phyloP scores from a whole-genome alignment of 2,329 filamentous ascomycete species.

The Pseudocercospora musae region DNA sequence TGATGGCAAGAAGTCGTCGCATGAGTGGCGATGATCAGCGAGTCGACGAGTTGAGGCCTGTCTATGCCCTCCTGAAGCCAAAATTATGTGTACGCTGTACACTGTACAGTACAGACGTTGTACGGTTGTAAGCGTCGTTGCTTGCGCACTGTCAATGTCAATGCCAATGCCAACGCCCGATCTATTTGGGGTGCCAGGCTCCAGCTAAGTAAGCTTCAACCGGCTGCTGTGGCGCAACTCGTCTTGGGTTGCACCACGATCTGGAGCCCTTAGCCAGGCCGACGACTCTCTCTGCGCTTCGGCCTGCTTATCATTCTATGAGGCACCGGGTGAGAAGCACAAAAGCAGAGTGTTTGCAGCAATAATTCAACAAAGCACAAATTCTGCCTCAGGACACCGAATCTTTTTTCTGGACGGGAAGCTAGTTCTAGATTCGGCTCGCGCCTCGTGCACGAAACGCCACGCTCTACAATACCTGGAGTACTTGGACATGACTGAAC shows the following conservation, averaged over 20 bases:
- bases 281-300: neutral
- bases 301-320: too few species aligned
- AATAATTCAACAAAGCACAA: too few species aligned
- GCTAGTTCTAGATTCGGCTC: neutral
- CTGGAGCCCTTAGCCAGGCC: neutral
- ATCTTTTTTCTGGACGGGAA: too few species aligned
- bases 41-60: neutral
- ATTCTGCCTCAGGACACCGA: neutral
- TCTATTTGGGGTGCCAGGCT: neutral
- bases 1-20: neutral
- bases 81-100: too few species aligned
- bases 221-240: neutral
- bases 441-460: neutral
- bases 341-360: neutral
- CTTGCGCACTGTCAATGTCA: neutral
- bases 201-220: neutral
- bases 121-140: neutral
- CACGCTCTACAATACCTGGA: too few species aligned
- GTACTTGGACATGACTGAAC: too few species aligned
- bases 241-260: neutral
- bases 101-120: too few species aligned
- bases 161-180: neutral
- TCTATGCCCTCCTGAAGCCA: neutral
- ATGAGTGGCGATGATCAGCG: neutral
- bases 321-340: too few species aligned